Conservation (phyloP, 2,329 filamentous ascomycete genomes). For the Cucurbitaria berberidis region DNA sequence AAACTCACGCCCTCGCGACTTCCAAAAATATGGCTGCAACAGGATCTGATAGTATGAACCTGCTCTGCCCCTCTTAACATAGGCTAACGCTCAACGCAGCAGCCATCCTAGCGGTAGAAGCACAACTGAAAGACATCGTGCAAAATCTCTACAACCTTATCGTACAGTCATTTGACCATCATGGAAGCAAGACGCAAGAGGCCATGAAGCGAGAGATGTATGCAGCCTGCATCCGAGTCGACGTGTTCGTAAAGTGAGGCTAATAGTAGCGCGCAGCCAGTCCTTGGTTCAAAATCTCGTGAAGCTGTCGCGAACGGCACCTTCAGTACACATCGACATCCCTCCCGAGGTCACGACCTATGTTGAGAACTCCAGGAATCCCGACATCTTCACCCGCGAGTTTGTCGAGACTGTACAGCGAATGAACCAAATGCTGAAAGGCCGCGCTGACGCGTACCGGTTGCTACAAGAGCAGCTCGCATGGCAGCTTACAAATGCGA, state of each 20-base stretch:
- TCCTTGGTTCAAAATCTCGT: slow-evolving; percentile 61
- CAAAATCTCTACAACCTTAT: slow-evolving; percentile 66
- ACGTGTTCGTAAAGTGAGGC: background rate
- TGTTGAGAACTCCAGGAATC: slow-evolving; percentile 67
- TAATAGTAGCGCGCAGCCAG: slow-evolving; percentile 44
- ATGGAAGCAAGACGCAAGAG: slow-evolving; percentile 62
- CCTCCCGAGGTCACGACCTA: slow-evolving; percentile 68
- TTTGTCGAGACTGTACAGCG: slow-evolving; percentile 69
- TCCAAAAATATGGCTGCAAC: slow-evolving; percentile 14
- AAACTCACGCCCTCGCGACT: background rate
- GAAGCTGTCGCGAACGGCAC: slow-evolving; percentile 57
- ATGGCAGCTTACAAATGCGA: slow-evolving; percentile 62
- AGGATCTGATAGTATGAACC: slow-evolving; percentile 9
- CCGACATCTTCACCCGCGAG: slow-evolving; percentile 70
- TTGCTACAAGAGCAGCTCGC: slow-evolving; percentile 65
- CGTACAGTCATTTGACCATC: slow-evolving; percentile 66
- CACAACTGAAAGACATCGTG: slow-evolving; percentile 65
- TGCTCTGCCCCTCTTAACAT: background rate
- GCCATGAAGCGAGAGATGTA: slow-evolving; percentile 66
- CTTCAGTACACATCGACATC: slow-evolving; percentile 59
- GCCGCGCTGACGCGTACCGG: slow-evolving; percentile 65
- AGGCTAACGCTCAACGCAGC: slow-evolving; percentile 10
- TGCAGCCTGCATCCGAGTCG: background rate
- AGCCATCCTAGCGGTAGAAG: slow-evolving; percentile 45
- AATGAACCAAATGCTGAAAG: slow-evolving; percentile 67